Evolutionary conservation across 805 yeast genomes (phyloP), one percentile per base, ranked within the genome.

Genomic region (Wickerhamiella vanderwaltii): DNA sequence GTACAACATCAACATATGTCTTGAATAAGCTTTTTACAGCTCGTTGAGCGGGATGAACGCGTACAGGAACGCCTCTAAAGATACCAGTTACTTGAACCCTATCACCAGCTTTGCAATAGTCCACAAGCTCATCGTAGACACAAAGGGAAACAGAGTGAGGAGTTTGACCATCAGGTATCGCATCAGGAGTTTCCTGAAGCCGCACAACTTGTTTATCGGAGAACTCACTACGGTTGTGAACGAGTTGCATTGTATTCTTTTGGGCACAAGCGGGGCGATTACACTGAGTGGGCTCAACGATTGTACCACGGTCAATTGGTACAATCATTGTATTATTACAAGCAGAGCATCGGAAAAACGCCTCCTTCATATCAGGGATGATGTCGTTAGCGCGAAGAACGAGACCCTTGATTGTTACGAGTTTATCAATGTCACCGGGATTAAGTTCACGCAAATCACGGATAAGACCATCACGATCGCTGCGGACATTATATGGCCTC

Each of bases 101-200:
- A 60, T 91, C 98, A 68, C 98, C 98, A 6, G 98, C 96, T 53
- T 94, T 73, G 54, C 94, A 81, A 41, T 82, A 71, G 22, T 91
- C 98, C 1, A 91, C 98, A 47, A 91, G 68, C 59, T 91, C 97
- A 61, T 91, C 98, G 57, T 88, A 91, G 1, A 84, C 94, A 65
- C 95, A 85, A 22, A 91, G 65, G 5, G 94, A 84, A 36, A 91
- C 83, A 11, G 95, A 79, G 61, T 91, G 98, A 1, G 98, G 98
- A 2, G 98, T 91, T 62, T 91, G 98, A 13, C 98, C 98, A 63
- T 83, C 97, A 3, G 98, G 98, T 12, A 88, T 94, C 47, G 76
- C 69, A 60, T 91, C 98, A 0, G 95, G 95, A 0, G 95, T 86
- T 61, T 91, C 98, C 62, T 91, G 98, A 31, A 91, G 65, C 54